These are phyloP conservation scores for Apiotrichum mycotoxinovorans DNA, from an alignment of 1,284 basidiomycete species.

Conservation along the genomic window DNA sequence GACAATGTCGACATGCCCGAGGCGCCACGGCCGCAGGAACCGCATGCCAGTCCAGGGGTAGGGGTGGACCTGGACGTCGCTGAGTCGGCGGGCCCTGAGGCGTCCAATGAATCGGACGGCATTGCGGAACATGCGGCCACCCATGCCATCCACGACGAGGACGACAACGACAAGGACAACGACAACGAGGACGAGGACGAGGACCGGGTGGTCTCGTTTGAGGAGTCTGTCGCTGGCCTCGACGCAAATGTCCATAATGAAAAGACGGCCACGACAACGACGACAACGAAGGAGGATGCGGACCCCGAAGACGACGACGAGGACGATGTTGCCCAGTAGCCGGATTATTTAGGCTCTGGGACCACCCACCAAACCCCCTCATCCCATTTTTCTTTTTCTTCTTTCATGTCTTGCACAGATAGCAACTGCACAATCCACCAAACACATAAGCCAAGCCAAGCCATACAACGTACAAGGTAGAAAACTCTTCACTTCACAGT, in stretches of 20 bases:
- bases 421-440: too few relatives aligned
- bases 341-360: too few relatives aligned
- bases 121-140: not conserved
- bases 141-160: not conserved
- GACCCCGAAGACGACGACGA: not conserved
- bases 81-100: not conserved
- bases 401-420: too few relatives aligned
- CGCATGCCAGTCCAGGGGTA: too few relatives aligned
- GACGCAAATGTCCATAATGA: not conserved
- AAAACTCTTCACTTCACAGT: too few relatives aligned
- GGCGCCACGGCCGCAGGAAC: too few relatives aligned
- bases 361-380: too few relatives aligned
- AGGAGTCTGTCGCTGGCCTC: not conserved
- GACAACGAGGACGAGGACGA: not conserved
- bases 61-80: not conserved
- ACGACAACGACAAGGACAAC: not conserved
- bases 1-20: not conserved
- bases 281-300: not conserved
- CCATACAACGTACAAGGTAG: too few relatives aligned
- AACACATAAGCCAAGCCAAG: too few relatives aligned
- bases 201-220: not conserved
- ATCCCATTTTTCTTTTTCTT: too few relatives aligned
- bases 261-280: not conserved
- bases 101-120: not conserved
- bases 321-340: too few relatives aligned